These are phyloP conservation scores for Posidonia australis DNA, from an alignment of 106 monocot species.

Conservation along the genomic window DNA sequence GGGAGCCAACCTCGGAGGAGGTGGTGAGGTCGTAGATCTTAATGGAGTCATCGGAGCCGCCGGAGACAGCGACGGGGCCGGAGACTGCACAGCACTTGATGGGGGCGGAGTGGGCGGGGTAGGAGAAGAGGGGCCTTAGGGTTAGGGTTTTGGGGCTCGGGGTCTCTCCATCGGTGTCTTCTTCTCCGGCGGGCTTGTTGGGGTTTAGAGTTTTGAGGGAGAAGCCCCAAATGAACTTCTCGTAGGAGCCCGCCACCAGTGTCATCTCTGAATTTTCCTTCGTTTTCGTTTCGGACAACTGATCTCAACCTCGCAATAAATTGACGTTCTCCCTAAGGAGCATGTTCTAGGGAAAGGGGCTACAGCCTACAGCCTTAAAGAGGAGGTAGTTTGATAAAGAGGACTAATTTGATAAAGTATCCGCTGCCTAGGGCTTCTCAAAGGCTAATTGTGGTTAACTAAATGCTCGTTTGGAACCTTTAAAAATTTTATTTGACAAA, in stretches of 20 bases:
- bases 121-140: slow-evolving; percentile 61
- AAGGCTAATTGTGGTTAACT: too few relatives aligned
- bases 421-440: too few relatives aligned
- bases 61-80: slow-evolving; percentile 71
- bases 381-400: too few relatives aligned
- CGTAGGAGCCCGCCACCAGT: slow-evolving; percentile 89
- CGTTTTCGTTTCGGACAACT: too few relatives aligned
- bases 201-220: slow-evolving; percentile 49
- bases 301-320: too few relatives aligned
- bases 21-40: slow-evolving; percentile 81
- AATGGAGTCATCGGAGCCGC: slow-evolving; percentile 74
- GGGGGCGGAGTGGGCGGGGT: slow-evolving; percentile 63
- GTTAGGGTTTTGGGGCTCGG: background rate
- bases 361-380: too few relatives aligned
- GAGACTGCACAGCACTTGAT: slow-evolving; percentile 67
- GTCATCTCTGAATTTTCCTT: slow-evolving; percentile 28
- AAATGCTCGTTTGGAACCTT: too few relatives aligned
- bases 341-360: too few relatives aligned
- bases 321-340: too few relatives aligned
- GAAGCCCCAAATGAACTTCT: slow-evolving; percentile 92
- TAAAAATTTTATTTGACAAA: too few relatives aligned
- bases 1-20: slow-evolving; percentile 53
- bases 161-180: background rate
- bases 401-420: too few relatives aligned
- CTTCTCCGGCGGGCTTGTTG: slow-evolving; percentile 4